Conservation (phyloP, 345 rosid species). For the Clarkia xantiana region DNA sequence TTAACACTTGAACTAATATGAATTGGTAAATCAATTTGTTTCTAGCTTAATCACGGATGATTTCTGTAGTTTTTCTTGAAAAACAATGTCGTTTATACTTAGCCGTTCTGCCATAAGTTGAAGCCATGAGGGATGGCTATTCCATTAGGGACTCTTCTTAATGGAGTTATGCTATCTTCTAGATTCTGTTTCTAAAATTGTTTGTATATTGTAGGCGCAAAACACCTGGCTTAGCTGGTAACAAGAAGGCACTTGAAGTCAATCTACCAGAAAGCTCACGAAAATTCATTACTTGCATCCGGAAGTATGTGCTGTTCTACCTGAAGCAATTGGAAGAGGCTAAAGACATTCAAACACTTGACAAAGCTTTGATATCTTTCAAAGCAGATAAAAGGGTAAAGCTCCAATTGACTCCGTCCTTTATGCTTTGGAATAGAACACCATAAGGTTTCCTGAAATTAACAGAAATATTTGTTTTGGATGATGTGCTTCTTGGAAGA, state of each 20-base stretch:
- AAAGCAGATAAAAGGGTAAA: constrained; percentile 88
- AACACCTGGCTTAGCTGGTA: constrained; percentile 62
- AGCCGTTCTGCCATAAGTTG: too few relatives aligned
- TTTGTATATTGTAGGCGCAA: constrained; percentile 49
- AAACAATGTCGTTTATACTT: too few relatives aligned
- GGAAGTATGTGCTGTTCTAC: constrained; percentile 79
- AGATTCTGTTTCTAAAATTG: neutral
- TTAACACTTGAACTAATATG: neutral
- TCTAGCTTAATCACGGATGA: too few relatives aligned
- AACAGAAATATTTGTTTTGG: too few relatives aligned
- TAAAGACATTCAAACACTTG: constrained; percentile 64
- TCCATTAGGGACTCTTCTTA: neutral
- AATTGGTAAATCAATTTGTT: too few relatives aligned
- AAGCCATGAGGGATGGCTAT: too few relatives aligned
- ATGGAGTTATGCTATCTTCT: neutral
- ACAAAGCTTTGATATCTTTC: constrained; percentile 74
- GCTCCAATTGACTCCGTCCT: constrained; percentile 2
- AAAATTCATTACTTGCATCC: constrained; percentile 88
- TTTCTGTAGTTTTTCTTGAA: too few relatives aligned
- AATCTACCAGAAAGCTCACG: constrained; percentile 92
- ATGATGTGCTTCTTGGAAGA: too few relatives aligned
- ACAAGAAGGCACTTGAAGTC: constrained; percentile 80
- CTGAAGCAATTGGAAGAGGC: constrained; percentile 84
- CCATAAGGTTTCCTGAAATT: too few relatives aligned
- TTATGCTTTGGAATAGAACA: neutral